phyloP scores from a whole-genome alignment of 1,284 basidiomycete species.

The Xerocomus amazonicus region DNA sequence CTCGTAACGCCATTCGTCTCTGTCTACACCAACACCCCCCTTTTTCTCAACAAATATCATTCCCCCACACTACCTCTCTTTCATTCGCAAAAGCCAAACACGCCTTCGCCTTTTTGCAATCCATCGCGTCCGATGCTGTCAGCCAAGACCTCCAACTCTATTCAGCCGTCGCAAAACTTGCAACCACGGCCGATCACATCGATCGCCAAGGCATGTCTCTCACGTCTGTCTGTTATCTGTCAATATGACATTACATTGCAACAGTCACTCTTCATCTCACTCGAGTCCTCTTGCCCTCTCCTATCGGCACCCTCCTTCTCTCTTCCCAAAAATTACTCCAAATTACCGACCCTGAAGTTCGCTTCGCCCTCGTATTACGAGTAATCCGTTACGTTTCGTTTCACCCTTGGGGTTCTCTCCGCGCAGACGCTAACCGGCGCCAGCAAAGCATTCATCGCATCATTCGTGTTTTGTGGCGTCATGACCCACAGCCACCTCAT shows the following conservation, averaged over 20 bases:
- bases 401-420: constrained; percentile 67
- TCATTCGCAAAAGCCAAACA: constrained; percentile 33
- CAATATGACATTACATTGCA: constrained; percentile 11
- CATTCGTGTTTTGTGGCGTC: constrained; percentile 42
- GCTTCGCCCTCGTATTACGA: constrained; percentile 51
- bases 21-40: constrained; percentile 27
- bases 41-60: constrained; percentile 11
- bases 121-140: constrained; percentile 28
- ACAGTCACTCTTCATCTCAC: constrained; percentile 40
- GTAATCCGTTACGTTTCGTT: constrained; percentile 67
- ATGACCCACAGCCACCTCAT: constrained; percentile 18
- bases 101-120: constrained; percentile 27
- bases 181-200: constrained; percentile 32
- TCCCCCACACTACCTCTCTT: constrained; percentile 31
- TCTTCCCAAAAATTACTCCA: constrained; percentile 33
- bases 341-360: constrained; percentile 38
- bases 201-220: constrained; percentile 32
- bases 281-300: constrained; percentile 38
- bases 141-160: constrained; percentile 37
- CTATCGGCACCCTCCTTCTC: constrained; percentile 51
- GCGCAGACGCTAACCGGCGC: constrained; percentile 55
- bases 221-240: background rate
- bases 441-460: constrained; percentile 44
- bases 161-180: constrained; percentile 34
- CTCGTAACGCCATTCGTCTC: constrained; percentile 66